phyloP scores from a whole-genome alignment of 2,329 filamentous ascomycete genomes.

The Intubia oerlemansii region DNA sequence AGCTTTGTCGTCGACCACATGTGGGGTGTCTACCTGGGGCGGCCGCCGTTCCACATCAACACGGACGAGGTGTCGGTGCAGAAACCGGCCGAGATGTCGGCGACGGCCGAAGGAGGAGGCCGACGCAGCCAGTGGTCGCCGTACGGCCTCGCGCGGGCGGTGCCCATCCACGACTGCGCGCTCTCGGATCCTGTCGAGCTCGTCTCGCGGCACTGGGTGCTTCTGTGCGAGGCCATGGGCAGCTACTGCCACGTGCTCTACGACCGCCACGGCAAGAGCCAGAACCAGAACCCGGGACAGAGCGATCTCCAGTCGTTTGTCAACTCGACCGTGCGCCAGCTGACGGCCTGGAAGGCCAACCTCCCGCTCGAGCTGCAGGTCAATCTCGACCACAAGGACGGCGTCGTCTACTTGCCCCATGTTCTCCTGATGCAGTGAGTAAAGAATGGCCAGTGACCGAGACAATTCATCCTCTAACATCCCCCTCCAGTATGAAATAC shows the following conservation, averaged over 20 bases:
- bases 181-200: too few relatives aligned
- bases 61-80: background rate
- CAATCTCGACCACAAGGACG: conserved; percentile 13
- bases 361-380: conserved; percentile 16
- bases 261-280: too few relatives aligned
- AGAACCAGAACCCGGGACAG: too few relatives aligned
- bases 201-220: background rate
- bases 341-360: conserved; percentile 1
- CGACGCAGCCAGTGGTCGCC: background rate
- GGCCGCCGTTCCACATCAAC: conserved; percentile 1
- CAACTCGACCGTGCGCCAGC: background rate
- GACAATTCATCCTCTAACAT: background rate
- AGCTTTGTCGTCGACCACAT: conserved; percentile 17
- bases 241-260: background rate
- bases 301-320: background rate
- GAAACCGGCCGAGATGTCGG: background rate
- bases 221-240: conserved; percentile 1
- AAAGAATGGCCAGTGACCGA: background rate
- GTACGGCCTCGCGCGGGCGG: background rate
- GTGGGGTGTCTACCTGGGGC: conserved; percentile 2
- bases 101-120: background rate
- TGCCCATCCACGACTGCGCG: background rate
- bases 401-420: conserved; percentile 15
- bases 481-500: conserved; percentile 7
- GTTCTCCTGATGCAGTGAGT: conserved; percentile 19